Base-by-base conservation (phyloP, 495 filamentous ascomycete species). In the Cercophora scortea region DNA sequence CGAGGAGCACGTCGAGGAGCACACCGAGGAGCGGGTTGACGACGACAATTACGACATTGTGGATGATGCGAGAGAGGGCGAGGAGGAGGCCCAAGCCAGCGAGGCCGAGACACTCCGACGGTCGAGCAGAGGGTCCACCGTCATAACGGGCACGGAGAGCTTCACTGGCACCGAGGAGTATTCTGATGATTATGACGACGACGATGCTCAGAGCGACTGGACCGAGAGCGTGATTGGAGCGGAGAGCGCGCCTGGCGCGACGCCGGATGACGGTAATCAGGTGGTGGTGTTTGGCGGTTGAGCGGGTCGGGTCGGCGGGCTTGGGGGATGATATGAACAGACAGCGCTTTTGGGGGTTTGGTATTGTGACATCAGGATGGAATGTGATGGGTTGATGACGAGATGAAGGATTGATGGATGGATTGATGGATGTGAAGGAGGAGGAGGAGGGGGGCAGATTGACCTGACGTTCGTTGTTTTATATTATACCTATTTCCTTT, bases 61-160 rank as follows among this genome's bases (percentile, higher is more conserved):
- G 25, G 25, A 56, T 9, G 61, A 56, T 8, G 56, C 49, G 13
- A 49, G 57, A 12, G 57, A 55, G n/a, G 53, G 15, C 6, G 46
- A 51, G 41, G 43, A 48, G 8, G 34, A 44, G 8, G 52, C 6
- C 3, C 35, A 42, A 5, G 47, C n/a, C 13, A 63, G 58, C 50
- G 68, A 73, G 32, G 51, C 57, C 0, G 61, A 56, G 12, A 65
- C 58, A 2, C 55, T 62, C 8, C 54, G 69, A 15, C 49, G 63
- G 39, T 61, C 62, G 5, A 70, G 66, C 50, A 51, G 61, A 0
- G 69, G 63, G 0, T 74, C 70, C 45, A 77, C 72, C 38, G 71
- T 78, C 40, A 69, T 76, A 58, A 86, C 85, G 9, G 81, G 85
- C 55, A 84, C 84, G 19, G 61, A 61, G 25, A 59, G 76, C 4